Base-by-base conservation (phyloP, 371 early-diverging fungal genomes). In the Mucor plumbeus region DNA sequence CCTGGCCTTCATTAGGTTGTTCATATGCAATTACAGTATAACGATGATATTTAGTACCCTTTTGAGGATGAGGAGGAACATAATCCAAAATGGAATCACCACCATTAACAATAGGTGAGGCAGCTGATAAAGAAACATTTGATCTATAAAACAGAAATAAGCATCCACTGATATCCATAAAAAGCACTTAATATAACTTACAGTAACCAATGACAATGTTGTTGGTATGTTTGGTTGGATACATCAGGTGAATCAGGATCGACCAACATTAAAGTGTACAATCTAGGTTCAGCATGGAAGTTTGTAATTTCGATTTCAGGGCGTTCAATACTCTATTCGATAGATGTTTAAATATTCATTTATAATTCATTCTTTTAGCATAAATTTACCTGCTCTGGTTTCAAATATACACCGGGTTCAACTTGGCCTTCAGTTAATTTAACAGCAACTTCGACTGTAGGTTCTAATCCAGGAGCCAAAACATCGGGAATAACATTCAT, bases 401-500 rank as follows among this genome's bases (percentile, higher is more conserved):
- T 78, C 11, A 83, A 64, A 53, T 84, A 80, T 7, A 80, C 75
- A 50, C 91, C 91, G 33, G 88, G 87, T 69, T 87, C 89, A 36
- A 89, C 70, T 43, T 63, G 57, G 8, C 71, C 67, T 10, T 72
- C 75, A 33, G 67, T 64, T 36, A 80, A 77, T n/a, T 78, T 71
- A 56, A 90, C 59, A 50, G 77, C 72, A 40, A 90, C 77, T 43
- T 88, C 75, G 31, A 86, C 77, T 1, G 78, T 72, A 14, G 88
- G 88, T 4, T 74, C 61, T 31, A 82, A 70, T 47, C 75, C 84
- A 36, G 85, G 78, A 21, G 87, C 84, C 47, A 94, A 73, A 44
- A 92, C 59, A 74, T 94, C 94, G 6, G 94, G 94, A 47, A 91
- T 79, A 55, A 94, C 90, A 67, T 77, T 88, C 94, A 94, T 94